Base-by-base conservation (phyloP, 441 rosid species). In the Dalechampia spathulata region DNA sequence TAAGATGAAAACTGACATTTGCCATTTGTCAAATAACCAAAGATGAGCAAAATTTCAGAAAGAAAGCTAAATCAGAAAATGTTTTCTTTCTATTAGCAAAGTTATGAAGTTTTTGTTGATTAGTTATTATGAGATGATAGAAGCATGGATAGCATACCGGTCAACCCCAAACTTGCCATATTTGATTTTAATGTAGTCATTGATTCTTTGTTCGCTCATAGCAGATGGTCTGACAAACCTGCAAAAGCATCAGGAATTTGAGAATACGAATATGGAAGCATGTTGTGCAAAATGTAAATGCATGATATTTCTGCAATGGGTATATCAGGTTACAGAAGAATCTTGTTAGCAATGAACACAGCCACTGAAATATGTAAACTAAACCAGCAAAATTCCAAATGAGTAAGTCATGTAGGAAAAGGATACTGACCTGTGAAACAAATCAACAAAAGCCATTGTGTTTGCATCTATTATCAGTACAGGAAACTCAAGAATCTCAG, bases 161-260 rank as follows among this genome's bases (percentile, higher is more conserved):
- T 91, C 90, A 66, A 91, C 93, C 60, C 98, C 94, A 58, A 91
- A 63, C 72, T 84, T 82, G 4, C 98, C 96, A 49, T 88, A 91
- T 76, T 91, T 91, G 71, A 87, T 93, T 66, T 72, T 76, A 4
- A 91, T 81, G 63, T 88, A 91, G 63, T 79, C 77, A 52, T 81
- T 82, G 52, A 81, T 68, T 60, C 88, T 83, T 64, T 76, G 75
- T 73, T 78, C 87, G 2, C 74, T 78, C 95, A 91, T 86, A 70
- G 80, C 71, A 50, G 85, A 60, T 22, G 96, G 98, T 78, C 86
- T 81, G 52, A 86, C 96, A 51, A 91, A 91, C 82, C 98, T 91
- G 75, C 38, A 55, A 43, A 49, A 7, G 43, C 26, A 47, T 7
- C 1, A 59, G 27, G 15, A 49, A 37, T 49, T 26, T 23, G 63